Percentiles rank a stretch among this genome's conserved stretches.
These are phyloP conservation scores for Arthrinium phaeospermum DNA, from an alignment of 2,329 filamentous ascomycete species.

Conservation along the genomic window DNA sequence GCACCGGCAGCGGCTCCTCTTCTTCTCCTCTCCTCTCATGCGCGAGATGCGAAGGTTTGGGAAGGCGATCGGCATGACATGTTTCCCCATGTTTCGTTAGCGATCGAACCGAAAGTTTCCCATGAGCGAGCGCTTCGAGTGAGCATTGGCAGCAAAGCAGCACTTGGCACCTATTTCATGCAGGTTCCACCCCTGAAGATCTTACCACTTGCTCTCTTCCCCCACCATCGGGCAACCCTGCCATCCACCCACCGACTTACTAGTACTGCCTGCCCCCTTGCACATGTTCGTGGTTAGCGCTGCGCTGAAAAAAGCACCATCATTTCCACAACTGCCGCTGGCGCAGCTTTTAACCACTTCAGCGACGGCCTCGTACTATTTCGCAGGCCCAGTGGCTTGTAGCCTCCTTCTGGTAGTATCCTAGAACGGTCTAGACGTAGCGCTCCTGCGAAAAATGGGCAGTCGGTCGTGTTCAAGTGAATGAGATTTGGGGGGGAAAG, in stretches of 20 bases:
- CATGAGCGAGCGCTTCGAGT: background rate
- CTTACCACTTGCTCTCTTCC: background rate
- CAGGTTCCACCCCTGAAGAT: slow-evolving; percentile 15
- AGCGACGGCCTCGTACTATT: slow-evolving; percentile 12
- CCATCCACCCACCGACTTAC: background rate
- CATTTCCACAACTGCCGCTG: slow-evolving; percentile 20
- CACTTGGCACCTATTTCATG: background rate
- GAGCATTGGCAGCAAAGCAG: background rate
- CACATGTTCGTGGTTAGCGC: slow-evolving; percentile 11
- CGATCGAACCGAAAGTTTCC: background rate
- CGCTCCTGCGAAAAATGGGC: background rate
- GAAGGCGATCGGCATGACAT: slow-evolving; percentile 6
- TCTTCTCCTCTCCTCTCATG: background rate
- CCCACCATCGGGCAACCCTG: background rate
- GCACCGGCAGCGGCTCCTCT: background rate
- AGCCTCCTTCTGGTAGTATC: slow-evolving; percentile 6
- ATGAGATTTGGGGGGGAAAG: background rate
- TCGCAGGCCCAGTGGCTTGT: slow-evolving; percentile 5
- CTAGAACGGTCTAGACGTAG: slow-evolving; percentile 11
- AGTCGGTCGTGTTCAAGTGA: background rate
- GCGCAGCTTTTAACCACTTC: slow-evolving; percentile 13
- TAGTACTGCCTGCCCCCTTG: background rate
- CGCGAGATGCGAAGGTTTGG: background rate
- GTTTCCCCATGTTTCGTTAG: slow-evolving; percentile 15
- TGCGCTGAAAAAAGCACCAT: slow-evolving; percentile 14